A percentile compares a stretch with the other conserved stretches of the same genome.
phyloP scores from a whole-genome alignment of 306 rosid genomes.

The Dalbergia cochinchinensis region DNA sequence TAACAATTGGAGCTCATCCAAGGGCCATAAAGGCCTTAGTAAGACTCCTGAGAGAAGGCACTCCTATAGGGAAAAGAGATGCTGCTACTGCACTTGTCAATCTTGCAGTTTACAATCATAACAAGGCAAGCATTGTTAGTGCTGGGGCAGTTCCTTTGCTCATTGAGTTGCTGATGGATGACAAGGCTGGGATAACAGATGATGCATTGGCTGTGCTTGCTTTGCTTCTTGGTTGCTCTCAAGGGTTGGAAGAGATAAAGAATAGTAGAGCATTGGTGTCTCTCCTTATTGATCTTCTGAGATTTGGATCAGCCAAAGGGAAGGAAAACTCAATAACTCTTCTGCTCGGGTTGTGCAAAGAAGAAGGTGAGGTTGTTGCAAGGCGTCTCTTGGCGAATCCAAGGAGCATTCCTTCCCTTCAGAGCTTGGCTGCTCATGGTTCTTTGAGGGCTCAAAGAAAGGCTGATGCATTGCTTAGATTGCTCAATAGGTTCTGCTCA shows the following conservation, averaged over 20 bases:
- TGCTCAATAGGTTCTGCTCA: constrained; percentile 82
- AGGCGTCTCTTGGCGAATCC: constrained; percentile 64
- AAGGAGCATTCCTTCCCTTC: constrained; percentile 71
- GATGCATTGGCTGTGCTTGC: constrained; percentile 70
- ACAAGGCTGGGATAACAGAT: constrained; percentile 70
- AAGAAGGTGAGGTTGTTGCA: constrained; percentile 72
- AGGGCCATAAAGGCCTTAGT: constrained; percentile 68
- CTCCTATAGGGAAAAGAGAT: constrained; percentile 68
- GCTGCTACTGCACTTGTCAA: constrained; percentile 76
- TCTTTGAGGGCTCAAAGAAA: constrained; percentile 84
- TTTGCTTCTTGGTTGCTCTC: constrained; percentile 63
- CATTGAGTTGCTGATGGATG: constrained; percentile 67
- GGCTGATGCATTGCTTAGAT: constrained; percentile 85
- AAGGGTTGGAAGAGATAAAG: constrained; percentile 67
- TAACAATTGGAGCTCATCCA: constrained; percentile 59
- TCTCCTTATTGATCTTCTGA: constrained; percentile 66
- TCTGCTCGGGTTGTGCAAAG: constrained; percentile 69
- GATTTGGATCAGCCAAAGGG: constrained; percentile 75
- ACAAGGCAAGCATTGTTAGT: constrained; percentile 58
- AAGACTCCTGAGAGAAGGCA: constrained; percentile 71
- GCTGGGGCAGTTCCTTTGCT: constrained; percentile 71
- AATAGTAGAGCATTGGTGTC: constrained; percentile 60
- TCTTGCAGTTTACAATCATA: constrained; percentile 63
- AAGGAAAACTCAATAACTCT: constrained; percentile 72
- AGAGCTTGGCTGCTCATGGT: constrained; percentile 69